Base-by-base conservation (phyloP, 225 moss, liverwort and hornwort species). In the Marchantia polymorpha region DNA sequence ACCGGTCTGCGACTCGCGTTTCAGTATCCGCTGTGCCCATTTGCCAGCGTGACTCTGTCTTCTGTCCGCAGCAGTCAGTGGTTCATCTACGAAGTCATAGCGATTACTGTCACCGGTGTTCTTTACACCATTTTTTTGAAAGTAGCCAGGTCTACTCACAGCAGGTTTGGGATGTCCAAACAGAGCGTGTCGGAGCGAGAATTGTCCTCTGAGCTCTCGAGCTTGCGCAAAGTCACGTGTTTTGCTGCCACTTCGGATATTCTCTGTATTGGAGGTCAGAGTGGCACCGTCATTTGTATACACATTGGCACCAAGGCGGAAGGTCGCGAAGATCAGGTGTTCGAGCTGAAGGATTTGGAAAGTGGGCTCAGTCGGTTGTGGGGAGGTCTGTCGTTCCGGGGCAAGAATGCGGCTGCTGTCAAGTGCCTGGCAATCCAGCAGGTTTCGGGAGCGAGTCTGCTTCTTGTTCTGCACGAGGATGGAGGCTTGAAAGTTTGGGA, bases 311-410 rank as follows among this genome's bases (percentile, higher is more conserved):
- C 27, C 15, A 80, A 84, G 12, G 71, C 56, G 7, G 86, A 78
- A 48, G 11, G 73, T 74, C 49, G 48, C 59, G 30, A 60, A 83
- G 90, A 88, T 82, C 78, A 77, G 65, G 20, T 91, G 58, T 93
- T 95, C 79, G 95, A 99, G 80, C 88, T 99, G 55, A 91, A 82
- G 75, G 95, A 95, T 86, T 87, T 85, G 6, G 93, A 95, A 77
- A 87, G 92, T 79, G 92, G 92, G 69, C 87, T 99, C n/a, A 93
- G 95, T 85, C 93, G 95, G 73, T 87, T 95, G 73, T 95, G 92
- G 94, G 93, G 95, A 26, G 77, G 77, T 25, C 85, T 94, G 39
- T 93, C 92, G 54, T 90, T 93, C 67, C 92, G 95, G 84, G 92
- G 95, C 49, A 99, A 91, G 82, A 82, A 85, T 83, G 87, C 90